These are phyloP conservation scores for Podochytrium sp. DNA, from an alignment of 192 early-diverging fungal species.

Conservation along the genomic window DNA sequence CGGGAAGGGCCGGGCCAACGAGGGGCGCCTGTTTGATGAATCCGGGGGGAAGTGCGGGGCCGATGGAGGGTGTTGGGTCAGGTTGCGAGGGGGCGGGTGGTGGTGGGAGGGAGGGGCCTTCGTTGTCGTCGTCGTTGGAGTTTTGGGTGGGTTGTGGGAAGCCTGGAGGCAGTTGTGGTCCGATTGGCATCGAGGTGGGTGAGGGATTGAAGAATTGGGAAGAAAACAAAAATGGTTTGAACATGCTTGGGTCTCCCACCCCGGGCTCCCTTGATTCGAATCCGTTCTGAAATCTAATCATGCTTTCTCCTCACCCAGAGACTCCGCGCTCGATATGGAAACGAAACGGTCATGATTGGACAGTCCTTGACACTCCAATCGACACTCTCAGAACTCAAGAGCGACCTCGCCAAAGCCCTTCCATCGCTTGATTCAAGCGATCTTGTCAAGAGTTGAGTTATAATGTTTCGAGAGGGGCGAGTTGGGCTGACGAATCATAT, in stretches of 20 bases:
- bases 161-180: slow-evolving; percentile 15
- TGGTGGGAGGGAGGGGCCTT: background rate
- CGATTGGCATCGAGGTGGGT: slow-evolving; percentile 2
- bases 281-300: no score
- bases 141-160: background rate
- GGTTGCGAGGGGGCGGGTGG: background rate
- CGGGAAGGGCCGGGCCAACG: background rate
- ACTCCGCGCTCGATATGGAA: slow-evolving; percentile 6
- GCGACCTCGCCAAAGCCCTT: background rate
- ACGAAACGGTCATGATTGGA: slow-evolving; percentile 7
- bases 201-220: no score
- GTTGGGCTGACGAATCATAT: no score
- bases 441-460: background rate
- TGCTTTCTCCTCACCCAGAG: background rate
- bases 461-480: no score
- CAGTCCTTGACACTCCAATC: slow-evolving; percentile 10
- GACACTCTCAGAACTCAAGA: background rate
- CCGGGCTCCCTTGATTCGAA: background rate
- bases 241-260: no score
- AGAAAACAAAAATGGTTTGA: slow-evolving; percentile 4
- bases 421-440: background rate
- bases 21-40: background rate
- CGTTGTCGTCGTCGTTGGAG: background rate
- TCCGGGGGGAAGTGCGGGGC: background rate
- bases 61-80: background rate